A percentile compares a stretch with the other conserved stretches of the same genome.
These are phyloP conservation scores for Naganishia liquefaciens DNA, from an alignment of 1,284 basidiomycete species.

Conservation along the genomic window DNA sequence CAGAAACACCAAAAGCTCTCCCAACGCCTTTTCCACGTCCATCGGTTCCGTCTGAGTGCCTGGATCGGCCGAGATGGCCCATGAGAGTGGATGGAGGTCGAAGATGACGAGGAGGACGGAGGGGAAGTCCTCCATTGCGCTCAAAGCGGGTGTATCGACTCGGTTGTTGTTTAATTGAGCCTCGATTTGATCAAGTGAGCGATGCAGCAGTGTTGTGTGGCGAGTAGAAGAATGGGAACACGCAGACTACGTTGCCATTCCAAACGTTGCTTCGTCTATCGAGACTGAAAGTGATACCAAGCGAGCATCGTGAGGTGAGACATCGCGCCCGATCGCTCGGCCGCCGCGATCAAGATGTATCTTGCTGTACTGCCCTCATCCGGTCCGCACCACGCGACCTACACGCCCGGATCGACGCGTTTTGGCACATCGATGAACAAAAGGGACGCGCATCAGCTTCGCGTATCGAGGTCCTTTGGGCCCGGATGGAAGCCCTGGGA, in stretches of 20 bases:
- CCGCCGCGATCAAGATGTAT: neutral
- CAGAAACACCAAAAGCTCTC: slow-evolving; percentile 81
- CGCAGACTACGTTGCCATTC: no score
- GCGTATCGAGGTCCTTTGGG: neutral
- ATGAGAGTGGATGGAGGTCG: slow-evolving; percentile 78
- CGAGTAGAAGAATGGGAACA: no score
- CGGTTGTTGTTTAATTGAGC: no score
- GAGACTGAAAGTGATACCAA: neutral
- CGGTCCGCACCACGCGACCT: neutral
- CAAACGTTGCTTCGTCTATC: no score
- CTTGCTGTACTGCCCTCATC: neutral
- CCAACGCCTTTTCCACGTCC: slow-evolving; percentile 67
- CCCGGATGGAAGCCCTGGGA: neutral
- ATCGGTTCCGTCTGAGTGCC: slow-evolving; percentile 56
- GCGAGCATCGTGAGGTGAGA: neutral
- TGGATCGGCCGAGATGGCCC: slow-evolving; percentile 54
- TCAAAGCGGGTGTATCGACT: no score
- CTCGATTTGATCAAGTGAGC: no score
- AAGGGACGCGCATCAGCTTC: neutral
- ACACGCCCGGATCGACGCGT: slow-evolving; percentile 3
- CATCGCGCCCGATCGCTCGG: no score
- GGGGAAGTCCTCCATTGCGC: slow-evolving; percentile 44
- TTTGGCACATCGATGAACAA: neutral
- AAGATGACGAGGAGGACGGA: slow-evolving; percentile 77
- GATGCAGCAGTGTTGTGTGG: no score